Conservation (phyloP, 2,329 filamentous ascomycete species). For the Intubia oerlemansii region DNA sequence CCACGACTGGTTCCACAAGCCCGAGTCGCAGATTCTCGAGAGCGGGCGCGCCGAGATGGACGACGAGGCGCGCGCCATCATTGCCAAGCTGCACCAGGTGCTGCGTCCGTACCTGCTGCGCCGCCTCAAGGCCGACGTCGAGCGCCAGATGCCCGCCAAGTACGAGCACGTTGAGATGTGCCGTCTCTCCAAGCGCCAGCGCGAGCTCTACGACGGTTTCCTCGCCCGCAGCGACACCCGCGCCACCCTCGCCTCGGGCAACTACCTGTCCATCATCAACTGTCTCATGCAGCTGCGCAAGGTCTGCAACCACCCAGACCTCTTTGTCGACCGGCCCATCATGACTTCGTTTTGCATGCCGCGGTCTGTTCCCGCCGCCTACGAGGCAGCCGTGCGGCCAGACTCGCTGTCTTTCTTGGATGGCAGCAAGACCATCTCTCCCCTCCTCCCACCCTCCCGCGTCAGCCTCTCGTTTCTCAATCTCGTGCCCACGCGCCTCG, state of each 20-base stretch:
- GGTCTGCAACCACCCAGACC: slow-evolving; percentile 93
- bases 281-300: slow-evolving; percentile 94
- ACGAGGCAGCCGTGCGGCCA: slow-evolving; percentile 33
- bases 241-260: slow-evolving; percentile 73
- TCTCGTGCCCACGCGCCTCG: slow-evolving; percentile 50
- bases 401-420: too few species aligned
- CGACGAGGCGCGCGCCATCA: slow-evolving; percentile 75
- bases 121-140: slow-evolving; percentile 84
- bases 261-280: slow-evolving; percentile 95
- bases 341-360: slow-evolving; percentile 92
- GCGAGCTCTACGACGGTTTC: slow-evolving; percentile 92
- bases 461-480: slow-evolving; percentile 63
- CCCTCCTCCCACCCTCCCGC: slow-evolving; percentile 16
- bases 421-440: too few species aligned
- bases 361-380: slow-evolving; percentile 54
- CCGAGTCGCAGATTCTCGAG: slow-evolving; percentile 88
- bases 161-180: slow-evolving; percentile 96
- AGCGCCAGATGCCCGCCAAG: slow-evolving; percentile 97
- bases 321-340: slow-evolving; percentile 90
- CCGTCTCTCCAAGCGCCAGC: slow-evolving; percentile 80
- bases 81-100: slow-evolving; percentile 84
- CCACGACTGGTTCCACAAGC: slow-evolving; percentile 85
- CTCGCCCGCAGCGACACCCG: slow-evolving; percentile 77
- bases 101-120: slow-evolving; percentile 79
- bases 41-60: slow-evolving; percentile 88